Base-by-base conservation (phyloP, 2,329 filamentous ascomycete genomes). In the Apiospora arundinis region DNA sequence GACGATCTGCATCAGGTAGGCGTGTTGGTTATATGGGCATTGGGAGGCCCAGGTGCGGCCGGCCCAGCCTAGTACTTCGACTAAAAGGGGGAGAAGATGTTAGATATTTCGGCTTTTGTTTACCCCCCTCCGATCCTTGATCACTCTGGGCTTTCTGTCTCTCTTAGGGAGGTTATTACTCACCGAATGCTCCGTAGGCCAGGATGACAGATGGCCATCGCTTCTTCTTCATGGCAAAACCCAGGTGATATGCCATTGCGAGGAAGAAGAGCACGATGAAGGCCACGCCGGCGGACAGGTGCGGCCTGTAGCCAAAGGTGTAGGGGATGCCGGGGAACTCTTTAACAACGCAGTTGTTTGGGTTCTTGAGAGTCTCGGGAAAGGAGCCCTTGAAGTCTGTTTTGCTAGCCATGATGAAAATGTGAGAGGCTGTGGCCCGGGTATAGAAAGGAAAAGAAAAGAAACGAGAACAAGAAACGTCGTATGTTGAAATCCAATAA, bases 1-100 rank as follows among this genome's bases (percentile, higher is more conserved):
- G 1, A 83, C 85, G 56, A 87, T 87, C 74, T 88, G 85, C 76
- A 87, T 84, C 6, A 87, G 76, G 71, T 87, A 88, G 16, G 85
- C 84, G 18, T 82, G 82, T 16, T 77, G 71, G 75, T 85, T 86
- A 74, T 87, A 87, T 1, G 85, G 84, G 70, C 86, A 88, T 67
- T 83, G 74, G 21, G 83, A 77, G 12, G 85, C 85, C 83, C 84
- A 87, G 4, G 84, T 82, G 44, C 86, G 81, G 16, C 81, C 85
- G 2, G 80, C 82, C 86, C 85, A 88, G 45, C 86, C 86, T 60
- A 87, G 77, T 12, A 85, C 72, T 73, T 87, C 85, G 71, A 77
- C 80, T 82, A 44, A 67, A 40, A 46, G 4, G 40, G 16, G 40
- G 11, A 49, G 48, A 25, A 2, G 3, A 16, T 66, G 28, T 52